phyloP scores from a whole-genome alignment of 495 filamentous ascomycete species.

The Trichoderma orchidacearum region DNA sequence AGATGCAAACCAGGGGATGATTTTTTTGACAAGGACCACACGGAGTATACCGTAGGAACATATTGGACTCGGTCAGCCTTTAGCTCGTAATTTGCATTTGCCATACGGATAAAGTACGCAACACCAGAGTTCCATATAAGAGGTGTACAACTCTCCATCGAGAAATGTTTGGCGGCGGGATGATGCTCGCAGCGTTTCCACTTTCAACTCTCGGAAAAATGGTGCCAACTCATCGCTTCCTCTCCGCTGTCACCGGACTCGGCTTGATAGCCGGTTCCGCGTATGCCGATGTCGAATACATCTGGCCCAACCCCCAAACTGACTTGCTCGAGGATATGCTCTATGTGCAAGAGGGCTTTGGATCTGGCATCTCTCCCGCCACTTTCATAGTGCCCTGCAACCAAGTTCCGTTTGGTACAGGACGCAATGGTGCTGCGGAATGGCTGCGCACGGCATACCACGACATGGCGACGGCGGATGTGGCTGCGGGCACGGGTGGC shows the following conservation, averaged over 20 bases:
- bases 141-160: no score
- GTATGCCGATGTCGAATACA: background rate
- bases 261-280: background rate
- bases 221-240: background rate
- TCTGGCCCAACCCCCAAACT: background rate
- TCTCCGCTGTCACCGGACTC: background rate
- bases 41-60: no score
- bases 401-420: background rate
- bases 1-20: background rate
- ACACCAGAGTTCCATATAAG: no score
- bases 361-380: background rate
- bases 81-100: no score
- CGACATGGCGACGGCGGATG: constrained; percentile 16
- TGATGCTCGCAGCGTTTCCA: background rate
- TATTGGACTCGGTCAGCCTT: background rate
- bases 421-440: constrained; percentile 14
- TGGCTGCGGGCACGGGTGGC: constrained; percentile 14
- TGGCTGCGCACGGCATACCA: constrained; percentile 33
- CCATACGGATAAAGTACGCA: no score
- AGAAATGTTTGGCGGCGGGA: no score
- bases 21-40: background rate
- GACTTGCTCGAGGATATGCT: background rate
- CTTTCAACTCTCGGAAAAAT: background rate
- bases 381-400: background rate
- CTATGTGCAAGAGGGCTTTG: background rate